Evolutionary conservation across 2,329 filamentous ascomycete genomes (phyloP).

Genomic region (Lecanosticta acicola): DNA sequence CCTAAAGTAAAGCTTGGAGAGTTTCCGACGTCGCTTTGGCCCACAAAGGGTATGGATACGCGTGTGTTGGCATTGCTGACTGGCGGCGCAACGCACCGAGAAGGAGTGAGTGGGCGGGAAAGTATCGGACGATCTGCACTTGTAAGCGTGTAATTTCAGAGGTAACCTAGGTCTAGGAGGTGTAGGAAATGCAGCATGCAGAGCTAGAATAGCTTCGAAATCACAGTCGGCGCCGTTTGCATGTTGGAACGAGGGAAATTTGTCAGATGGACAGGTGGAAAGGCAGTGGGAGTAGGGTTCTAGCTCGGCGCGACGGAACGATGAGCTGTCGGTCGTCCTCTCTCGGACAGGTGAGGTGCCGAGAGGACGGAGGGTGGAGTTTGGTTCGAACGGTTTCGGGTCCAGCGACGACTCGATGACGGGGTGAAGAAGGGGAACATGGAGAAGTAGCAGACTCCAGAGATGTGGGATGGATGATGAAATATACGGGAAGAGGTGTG

Average conservation of each 20-base stretch:
- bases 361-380: too few species aligned
- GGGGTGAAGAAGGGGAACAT: too few species aligned
- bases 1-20: neutral
- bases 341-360: neutral
- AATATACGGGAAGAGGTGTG: too few species aligned
- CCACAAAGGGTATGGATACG: neutral
- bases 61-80: neutral
- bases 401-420: too few species aligned
- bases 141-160: neutral
- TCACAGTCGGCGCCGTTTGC: too few species aligned
- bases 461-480: too few species aligned
- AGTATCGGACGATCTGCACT: neutral
- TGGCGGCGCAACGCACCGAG: neutral
- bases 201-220: neutral
- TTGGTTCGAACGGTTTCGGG: too few species aligned
- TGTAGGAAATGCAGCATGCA: neutral
- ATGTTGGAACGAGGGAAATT: too few species aligned
- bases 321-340: neutral
- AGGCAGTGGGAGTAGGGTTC: neutral
- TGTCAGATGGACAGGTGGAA: too few species aligned
- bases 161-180: slow-evolving; percentile 2
- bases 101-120: too few species aligned
- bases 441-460: too few species aligned
- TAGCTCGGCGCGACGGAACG: neutral
- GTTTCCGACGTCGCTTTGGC: neutral